Conservation (phyloP, 1,139 yeast species). For the Debaryomyces sp. region DNA sequence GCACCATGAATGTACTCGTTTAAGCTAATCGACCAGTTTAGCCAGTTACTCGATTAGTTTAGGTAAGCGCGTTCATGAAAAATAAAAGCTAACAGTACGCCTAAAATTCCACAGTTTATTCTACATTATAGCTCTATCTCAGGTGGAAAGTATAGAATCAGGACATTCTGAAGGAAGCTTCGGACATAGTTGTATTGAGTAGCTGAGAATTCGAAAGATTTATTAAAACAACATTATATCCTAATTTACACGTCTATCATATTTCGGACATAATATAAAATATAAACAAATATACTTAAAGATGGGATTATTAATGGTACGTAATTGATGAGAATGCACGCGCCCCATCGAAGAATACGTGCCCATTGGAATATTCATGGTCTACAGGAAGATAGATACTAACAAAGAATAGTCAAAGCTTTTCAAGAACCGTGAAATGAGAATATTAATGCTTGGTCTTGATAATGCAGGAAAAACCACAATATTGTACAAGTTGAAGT, state of each 20-base stretch:
- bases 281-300: not conserved
- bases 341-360: not conserved
- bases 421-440: conserved; percentile 67
- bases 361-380: no score
- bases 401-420: conserved; percentile 34
- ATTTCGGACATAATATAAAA: not conserved
- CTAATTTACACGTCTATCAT: not conserved
- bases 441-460: conserved; percentile 87
- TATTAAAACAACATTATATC: not conserved
- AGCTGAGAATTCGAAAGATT: not conserved
- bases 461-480: conserved; percentile 94
- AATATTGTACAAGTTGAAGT: conserved; percentile 69
- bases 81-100: not conserved
- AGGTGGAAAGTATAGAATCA: not conserved
- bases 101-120: not conserved
- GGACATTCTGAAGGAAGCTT: not conserved
- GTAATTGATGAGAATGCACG: not conserved
- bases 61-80: not conserved
- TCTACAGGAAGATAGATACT: not conserved
- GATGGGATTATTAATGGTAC: conserved; percentile 11
- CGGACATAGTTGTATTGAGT: not conserved
- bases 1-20: not conserved
- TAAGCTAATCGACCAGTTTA: not conserved
- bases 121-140: not conserved
- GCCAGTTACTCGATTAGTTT: not conserved